Conservation (phyloP, 1,139 yeast genomes). For the Zygosaccharomyces pseudobailii region DNA sequence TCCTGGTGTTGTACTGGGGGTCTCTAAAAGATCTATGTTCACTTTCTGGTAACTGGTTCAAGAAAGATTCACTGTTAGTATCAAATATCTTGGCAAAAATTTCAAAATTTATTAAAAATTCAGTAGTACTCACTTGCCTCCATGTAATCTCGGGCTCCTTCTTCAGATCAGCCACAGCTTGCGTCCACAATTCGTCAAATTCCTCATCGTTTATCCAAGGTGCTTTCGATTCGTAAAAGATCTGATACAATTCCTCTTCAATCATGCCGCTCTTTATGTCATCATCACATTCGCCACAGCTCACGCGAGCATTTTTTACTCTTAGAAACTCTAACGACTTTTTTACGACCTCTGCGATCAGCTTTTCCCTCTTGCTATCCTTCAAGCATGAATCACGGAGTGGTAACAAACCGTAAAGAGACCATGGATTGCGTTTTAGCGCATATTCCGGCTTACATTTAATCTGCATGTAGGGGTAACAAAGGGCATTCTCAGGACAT, state of each 20-base stretch:
- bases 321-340: constrained; percentile 66
- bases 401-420: constrained; percentile 55
- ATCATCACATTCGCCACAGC: constrained; percentile 53
- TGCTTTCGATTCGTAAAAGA: constrained; percentile 50
- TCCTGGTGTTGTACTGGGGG: constrained; percentile 28
- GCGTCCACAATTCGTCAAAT: constrained; percentile 76
- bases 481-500: constrained; percentile 80
- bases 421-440: constrained; percentile 51
- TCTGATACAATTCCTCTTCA: constrained; percentile 52
- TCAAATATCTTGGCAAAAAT: constrained; percentile 7
- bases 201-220: constrained; percentile 61
- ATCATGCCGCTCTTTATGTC: constrained; percentile 50
- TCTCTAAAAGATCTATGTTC: constrained; percentile 27
- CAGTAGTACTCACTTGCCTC: constrained; percentile 61
- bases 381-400: constrained; percentile 63
- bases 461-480: constrained; percentile 54
- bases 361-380: constrained; percentile 68
- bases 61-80: constrained; percentile 27
- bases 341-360: constrained; percentile 60
- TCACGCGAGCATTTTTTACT: constrained; percentile 60
- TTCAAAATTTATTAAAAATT: constrained; percentile 9
- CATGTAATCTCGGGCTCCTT: constrained; percentile 74
- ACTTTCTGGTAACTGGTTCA: constrained; percentile 31
- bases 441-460: constrained; percentile 70
- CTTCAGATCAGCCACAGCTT: constrained; percentile 59